Percentiles rank a stretch among this genome's conserved stretches.
These are phyloP conservation scores for Plasmodium relictum DNA, from an alignment of 169 alveolate genomes.

Conservation along the genomic window DNA sequence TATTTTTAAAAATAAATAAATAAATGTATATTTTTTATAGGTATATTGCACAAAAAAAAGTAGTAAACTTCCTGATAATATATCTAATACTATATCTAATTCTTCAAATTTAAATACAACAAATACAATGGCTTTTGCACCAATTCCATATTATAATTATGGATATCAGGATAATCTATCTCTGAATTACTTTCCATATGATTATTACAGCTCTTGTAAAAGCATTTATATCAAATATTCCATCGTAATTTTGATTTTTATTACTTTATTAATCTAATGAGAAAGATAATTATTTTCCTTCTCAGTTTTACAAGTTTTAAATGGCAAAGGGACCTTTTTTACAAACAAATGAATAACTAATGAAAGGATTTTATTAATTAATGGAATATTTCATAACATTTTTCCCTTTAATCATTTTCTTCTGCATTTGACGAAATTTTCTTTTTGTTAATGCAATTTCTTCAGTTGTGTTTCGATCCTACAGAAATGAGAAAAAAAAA, in stretches of 20 bases:
- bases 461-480: slow-evolving; percentile 19
- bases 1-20: too few species aligned
- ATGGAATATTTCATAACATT: slow-evolving; percentile 17
- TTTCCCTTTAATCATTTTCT: slow-evolving; percentile 54
- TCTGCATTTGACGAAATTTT: slow-evolving; percentile 66
- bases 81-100: background rate
- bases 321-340: too few species aligned
- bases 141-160: slow-evolving; percentile 12
- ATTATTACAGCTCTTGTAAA: slow-evolving; percentile 1
- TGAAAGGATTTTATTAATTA: background rate
- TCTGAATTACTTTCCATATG: background rate
- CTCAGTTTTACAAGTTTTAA: too few species aligned
- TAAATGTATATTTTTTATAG: slow-evolving; percentile 7
- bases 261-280: background rate
- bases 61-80: background rate
- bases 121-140: slow-evolving; percentile 10
- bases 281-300: too few species aligned
- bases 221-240: slow-evolving; percentile 2
- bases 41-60: slow-evolving; percentile 54
- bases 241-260: background rate
- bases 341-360: too few species aligned
- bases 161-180: background rate
- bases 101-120: slow-evolving; percentile 7
- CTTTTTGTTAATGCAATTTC: slow-evolving; percentile 46
- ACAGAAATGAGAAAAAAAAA: too few species aligned